Conservation (phyloP, 2,329 filamentous ascomycete species). For the Aspergillus melleus region DNA sequence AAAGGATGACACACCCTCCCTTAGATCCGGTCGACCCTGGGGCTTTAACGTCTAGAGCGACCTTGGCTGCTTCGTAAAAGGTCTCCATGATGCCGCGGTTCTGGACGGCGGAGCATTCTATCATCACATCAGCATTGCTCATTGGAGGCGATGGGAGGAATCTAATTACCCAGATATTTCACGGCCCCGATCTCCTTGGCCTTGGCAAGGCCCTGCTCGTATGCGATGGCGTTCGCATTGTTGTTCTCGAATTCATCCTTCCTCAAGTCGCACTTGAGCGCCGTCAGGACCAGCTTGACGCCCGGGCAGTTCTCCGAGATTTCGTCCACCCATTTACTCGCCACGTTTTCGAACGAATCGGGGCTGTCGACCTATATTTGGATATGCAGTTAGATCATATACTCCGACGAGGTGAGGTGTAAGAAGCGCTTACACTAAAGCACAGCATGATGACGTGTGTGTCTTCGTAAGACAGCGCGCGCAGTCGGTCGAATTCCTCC, state of each 20-base stretch:
- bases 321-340: conserved; percentile 97
- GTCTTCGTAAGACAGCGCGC: conserved; percentile 95
- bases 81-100: conserved; percentile 98
- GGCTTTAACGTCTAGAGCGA: conserved; percentile 66
- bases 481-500: conserved; percentile 96
- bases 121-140: background rate
- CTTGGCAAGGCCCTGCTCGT: conserved; percentile 87
- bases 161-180: conserved; percentile 71
- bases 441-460: conserved; percentile 99
- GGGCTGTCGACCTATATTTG: conserved; percentile 73
- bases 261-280: conserved; percentile 93
- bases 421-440: conserved; percentile 68
- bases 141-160: background rate
- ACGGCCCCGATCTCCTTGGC: conserved; percentile 88
- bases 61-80: conserved; percentile 94
- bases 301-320: conserved; percentile 97
- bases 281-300: conserved; percentile 91
- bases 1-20: conserved; percentile 38
- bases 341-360: conserved; percentile 96
- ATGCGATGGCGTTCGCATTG: conserved; percentile 68
- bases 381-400: background rate
- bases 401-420: background rate
- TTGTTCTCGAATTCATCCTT: conserved; percentile 75
- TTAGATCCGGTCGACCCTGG: conserved; percentile 34
- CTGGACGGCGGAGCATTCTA: conserved; percentile 96